Percentiles rank a stretch among this genome's conserved stretches.
Evolutionary conservation across 2,329 filamentous ascomycete genomes (phyloP).

Genomic region (Mycosphaerella arachidis): DNA sequence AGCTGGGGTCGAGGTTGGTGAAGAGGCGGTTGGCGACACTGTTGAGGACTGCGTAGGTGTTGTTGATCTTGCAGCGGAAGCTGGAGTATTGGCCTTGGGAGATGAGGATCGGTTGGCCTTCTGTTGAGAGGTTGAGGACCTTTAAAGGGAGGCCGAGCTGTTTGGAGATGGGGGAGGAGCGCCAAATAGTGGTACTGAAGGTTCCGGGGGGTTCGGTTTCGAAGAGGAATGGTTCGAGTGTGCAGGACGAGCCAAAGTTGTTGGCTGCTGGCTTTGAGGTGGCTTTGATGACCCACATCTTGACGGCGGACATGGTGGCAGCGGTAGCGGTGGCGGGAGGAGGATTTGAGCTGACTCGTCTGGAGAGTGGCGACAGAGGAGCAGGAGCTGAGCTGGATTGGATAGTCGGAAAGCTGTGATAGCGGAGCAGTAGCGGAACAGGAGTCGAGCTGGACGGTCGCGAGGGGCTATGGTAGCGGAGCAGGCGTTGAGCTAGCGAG

Average conservation of each 20-base stretch:
- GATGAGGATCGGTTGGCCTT: background rate
- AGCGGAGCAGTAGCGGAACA: no score
- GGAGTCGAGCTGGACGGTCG: no score
- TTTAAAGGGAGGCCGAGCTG: background rate
- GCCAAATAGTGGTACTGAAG: background rate
- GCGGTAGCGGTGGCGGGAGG: no score
- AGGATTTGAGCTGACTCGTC: no score
- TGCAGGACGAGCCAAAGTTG: background rate
- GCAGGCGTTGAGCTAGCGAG: no score
- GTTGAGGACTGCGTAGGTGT: background rate
- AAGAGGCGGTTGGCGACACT: background rate
- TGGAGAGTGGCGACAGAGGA: no score
- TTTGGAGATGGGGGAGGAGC: background rate
- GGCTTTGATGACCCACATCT: background rate
- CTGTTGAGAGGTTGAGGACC: background rate
- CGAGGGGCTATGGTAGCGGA: no score
- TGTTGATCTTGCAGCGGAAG: background rate
- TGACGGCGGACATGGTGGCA: no score
- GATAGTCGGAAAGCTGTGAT: no score
- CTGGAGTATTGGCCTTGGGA: background rate
- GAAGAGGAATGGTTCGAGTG: background rate
- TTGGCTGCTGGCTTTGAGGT: background rate
- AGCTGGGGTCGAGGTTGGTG: background rate
- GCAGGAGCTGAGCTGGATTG: no score
- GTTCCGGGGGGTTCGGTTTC: background rate